phyloP scores from a whole-genome alignment of 179 eudicot genomes.

The Amaranthus tricolor region DNA sequence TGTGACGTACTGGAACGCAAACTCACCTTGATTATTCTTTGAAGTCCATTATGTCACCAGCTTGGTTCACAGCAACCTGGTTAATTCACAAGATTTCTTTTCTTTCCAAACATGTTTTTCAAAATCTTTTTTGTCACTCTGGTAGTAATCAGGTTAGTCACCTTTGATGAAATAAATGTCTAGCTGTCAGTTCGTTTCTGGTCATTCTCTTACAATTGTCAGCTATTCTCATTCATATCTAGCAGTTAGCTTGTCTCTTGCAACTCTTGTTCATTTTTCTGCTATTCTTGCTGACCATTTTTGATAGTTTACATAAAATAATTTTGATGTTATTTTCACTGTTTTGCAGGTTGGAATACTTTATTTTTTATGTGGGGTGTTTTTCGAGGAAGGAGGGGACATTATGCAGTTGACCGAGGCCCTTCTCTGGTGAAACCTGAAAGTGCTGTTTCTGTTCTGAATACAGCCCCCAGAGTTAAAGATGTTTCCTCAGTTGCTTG shows the following conservation, averaged over 20 bases:
- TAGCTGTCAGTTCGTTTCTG: not conserved
- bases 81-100: not conserved
- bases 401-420: slow-evolving; percentile 33
- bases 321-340: not conserved
- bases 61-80: not conserved
- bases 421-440: slow-evolving; percentile 33
- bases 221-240: too few relatives aligned
- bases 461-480: slow-evolving; percentile 16
- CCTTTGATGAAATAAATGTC: not conserved
- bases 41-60: not conserved
- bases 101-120: not conserved
- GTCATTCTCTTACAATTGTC: not conserved
- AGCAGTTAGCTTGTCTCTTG: not conserved
- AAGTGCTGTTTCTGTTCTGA: slow-evolving; percentile 16
- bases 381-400: slow-evolving; percentile 56
- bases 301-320: slow-evolving; percentile 1
- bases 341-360: slow-evolving; percentile 80
- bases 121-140: not conserved
- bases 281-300: not conserved
- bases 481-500: slow-evolving; percentile 25
- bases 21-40: not conserved
- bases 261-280: not conserved
- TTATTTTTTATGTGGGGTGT: slow-evolving; percentile 89
- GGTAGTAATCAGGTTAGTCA: not conserved
- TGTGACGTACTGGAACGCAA: not conserved